Evolutionary conservation across 2,329 filamentous ascomycete genomes (phyloP), one percentile per base, ranked within the genome.

Genomic region (Elsinoe australis): DNA sequence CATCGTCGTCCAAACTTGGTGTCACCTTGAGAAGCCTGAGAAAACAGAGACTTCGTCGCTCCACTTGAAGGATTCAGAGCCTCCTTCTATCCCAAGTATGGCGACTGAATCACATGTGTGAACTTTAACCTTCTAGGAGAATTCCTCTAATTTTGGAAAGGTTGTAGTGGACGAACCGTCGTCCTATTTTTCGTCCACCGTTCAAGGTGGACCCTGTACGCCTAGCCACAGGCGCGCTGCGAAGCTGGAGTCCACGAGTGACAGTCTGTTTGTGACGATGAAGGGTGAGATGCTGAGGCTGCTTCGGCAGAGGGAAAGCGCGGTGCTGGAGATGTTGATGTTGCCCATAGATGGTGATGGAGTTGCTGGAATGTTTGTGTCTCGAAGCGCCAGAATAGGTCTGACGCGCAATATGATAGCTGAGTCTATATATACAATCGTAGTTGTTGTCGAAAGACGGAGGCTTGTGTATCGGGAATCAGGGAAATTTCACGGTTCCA

Each of bases 191-290:
- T 70, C 70, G 71, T 72, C 71, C 71, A 71, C 71, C 70, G 54
- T 60, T 74, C 68, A 74, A 67, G 70, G 70, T 69, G 71, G 71
- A 73, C 71, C 63, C 54, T 57, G 60, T 60, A 64, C 69, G 22
- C 32, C 49, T 71, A 72, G 64, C 67, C 70, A 71, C 51, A 71
- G 58, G 61, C 71, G 61, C 39, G 64, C 61, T n/a, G 65, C 69
- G 57, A 72, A 73, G 55, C 66, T 70, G 18, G 69, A 68, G 55
- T 71, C 68, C 58, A 55, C 65, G 57, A 56, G 60, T 54, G 60
- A 61, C 55, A 68, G 59, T 50, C 57, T 55, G 53, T 61, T 60
- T 48, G 63, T 61, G 49, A 61, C 56, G 39, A 58, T 54, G 55
- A 61, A 61, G 58, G 59, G 59, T 55, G 60, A 55, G 56, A 63